Conservation (phyloP, 768 basidiomycete species). For the Boletus sensibilis region DNA sequence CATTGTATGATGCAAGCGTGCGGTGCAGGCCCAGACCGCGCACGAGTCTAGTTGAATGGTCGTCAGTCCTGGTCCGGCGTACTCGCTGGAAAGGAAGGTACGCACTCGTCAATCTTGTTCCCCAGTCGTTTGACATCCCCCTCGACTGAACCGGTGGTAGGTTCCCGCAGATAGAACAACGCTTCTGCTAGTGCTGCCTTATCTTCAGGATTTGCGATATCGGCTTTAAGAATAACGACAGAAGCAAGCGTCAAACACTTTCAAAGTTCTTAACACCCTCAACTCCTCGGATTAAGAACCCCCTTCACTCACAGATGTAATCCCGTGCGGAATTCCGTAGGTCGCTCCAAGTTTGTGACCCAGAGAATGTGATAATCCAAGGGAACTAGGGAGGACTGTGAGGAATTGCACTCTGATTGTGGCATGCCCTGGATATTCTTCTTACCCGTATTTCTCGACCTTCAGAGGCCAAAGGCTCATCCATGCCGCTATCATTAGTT, state of each 20-base stretch:
- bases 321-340: constrained; percentile 78
- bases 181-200: constrained; percentile 58
- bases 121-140: constrained; percentile 60
- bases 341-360: constrained; percentile 72
- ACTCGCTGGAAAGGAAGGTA: neutral
- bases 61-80: constrained; percentile 6
- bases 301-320: constrained; percentile 62
- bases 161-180: constrained; percentile 56
- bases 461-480: constrained; percentile 75
- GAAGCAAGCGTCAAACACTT: constrained; percentile 74
- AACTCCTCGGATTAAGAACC: constrained; percentile 4
- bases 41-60: constrained; percentile 50
- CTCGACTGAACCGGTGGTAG: constrained; percentile 61
- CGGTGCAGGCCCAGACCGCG: constrained; percentile 55
- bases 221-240: constrained; percentile 58
- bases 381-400: constrained; percentile 38
- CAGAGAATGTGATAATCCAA: constrained; percentile 76
- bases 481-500: constrained; percentile 73
- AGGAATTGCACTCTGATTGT: neutral
- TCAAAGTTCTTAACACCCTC: neutral
- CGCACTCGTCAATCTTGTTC: constrained; percentile 54
- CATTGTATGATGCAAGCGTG: constrained; percentile 58
- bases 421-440: neutral
- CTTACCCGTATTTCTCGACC: constrained; percentile 53
- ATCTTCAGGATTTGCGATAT: constrained; percentile 56